Percentiles rank a stretch among this genome's conserved stretches.
Conservation (phyloP, 371 early-diverging fungal species). For the Circinella umbellata region DNA sequence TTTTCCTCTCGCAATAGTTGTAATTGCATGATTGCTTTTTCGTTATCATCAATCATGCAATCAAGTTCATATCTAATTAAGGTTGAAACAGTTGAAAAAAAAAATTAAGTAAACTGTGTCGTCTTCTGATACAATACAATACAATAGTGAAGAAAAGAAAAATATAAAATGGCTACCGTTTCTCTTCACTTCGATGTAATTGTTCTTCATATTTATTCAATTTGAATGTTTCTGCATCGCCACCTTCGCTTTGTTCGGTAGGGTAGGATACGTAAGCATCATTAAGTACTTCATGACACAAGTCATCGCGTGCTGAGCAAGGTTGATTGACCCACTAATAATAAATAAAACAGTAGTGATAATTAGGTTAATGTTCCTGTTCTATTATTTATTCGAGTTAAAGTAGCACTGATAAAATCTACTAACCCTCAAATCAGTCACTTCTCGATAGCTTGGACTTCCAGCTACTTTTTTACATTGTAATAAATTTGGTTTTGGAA, state of each 20-base stretch:
- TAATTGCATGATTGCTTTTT: conserved; percentile 86
- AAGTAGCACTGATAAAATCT: background rate
- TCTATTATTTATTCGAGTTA: background rate
- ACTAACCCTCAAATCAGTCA: conserved; percentile 62
- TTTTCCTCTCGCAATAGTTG: conserved; percentile 74
- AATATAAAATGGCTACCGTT: conserved; percentile 55
- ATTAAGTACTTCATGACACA: conserved; percentile 96
- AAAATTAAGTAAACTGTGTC: background rate
- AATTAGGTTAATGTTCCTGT: background rate
- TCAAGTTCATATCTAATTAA: conserved; percentile 83
- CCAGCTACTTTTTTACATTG: conserved; percentile 44
- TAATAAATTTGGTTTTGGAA: conserved; percentile 55
- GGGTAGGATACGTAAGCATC: conserved; percentile 96
- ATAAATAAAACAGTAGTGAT: background rate
- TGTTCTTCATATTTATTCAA: conserved; percentile 97
- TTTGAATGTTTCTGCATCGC: conserved; percentile 90
- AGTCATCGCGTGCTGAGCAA: conserved; percentile 90
- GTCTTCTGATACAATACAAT: background rate
- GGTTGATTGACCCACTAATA: conserved; percentile 47
- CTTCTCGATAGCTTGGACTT: conserved; percentile 69
- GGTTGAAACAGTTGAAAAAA: background rate
- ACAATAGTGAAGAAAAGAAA: background rate
- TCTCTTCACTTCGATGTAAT: conserved; percentile 97
- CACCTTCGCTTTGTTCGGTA: conserved; percentile 95
- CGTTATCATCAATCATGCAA: conserved; percentile 93